phyloP scores from a whole-genome alignment of 2,329 filamentous ascomycete genomes.

The Alternaria arbusti region DNA sequence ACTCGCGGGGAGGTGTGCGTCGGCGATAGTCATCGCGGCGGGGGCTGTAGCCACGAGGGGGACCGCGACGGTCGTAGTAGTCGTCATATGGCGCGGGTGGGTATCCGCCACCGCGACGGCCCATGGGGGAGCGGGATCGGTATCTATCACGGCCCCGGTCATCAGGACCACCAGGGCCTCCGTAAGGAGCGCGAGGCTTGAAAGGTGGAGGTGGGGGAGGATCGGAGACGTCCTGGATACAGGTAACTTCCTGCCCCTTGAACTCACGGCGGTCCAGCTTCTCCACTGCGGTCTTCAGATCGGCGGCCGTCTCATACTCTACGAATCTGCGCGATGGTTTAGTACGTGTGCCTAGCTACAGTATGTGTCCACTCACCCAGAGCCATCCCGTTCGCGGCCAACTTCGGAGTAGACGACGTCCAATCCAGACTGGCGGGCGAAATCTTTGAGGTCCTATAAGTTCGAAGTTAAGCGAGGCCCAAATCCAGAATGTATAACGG shows the following conservation, averaged over 20 bases:
- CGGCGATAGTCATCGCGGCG: slow-evolving; percentile 87
- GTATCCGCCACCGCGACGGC: slow-evolving; percentile 66
- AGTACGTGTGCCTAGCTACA: background rate
- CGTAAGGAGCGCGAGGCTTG: slow-evolving; percentile 44
- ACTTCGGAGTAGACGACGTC: slow-evolving; percentile 99
- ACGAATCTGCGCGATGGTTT: slow-evolving; percentile 72
- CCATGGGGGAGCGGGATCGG: slow-evolving; percentile 75
- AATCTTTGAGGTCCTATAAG: slow-evolving; percentile 98
- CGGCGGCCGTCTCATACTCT: slow-evolving; percentile 92
- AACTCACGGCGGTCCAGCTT: slow-evolving; percentile 94
- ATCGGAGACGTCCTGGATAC: slow-evolving; percentile 77
- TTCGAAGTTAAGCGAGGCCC: slow-evolving; percentile 77
- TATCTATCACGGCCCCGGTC: slow-evolving; percentile 75
- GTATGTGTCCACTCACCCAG: slow-evolving; percentile 70
- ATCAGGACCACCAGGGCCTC: slow-evolving; percentile 54
- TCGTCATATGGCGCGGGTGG: slow-evolving; percentile 69
- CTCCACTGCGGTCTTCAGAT: slow-evolving; percentile 89
- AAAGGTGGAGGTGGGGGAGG: slow-evolving; percentile 46
- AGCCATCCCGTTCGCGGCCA: slow-evolving; percentile 86
- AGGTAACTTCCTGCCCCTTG: slow-evolving; percentile 86
- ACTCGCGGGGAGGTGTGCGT: slow-evolving; percentile 77
- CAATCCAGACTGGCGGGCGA: slow-evolving; percentile 93
- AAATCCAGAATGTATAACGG: slow-evolving; percentile 44
- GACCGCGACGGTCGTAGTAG: slow-evolving; percentile 78
- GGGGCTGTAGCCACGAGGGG: slow-evolving; percentile 83